These are phyloP conservation scores for Chytriomyces hyalinus DNA, from an alignment of 192 early-diverging fungal genomes.

Conservation along the genomic window DNA sequence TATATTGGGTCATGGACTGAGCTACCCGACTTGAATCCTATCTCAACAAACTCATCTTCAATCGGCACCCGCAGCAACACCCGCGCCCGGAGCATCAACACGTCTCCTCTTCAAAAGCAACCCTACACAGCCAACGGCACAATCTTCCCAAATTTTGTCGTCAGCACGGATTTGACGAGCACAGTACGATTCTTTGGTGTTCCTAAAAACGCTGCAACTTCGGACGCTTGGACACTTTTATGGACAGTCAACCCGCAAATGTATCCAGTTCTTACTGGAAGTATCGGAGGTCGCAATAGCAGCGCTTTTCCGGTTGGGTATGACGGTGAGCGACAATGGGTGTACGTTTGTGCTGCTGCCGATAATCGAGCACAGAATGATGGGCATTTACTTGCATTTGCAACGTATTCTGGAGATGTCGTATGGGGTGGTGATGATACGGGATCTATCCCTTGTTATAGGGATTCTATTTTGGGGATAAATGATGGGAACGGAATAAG, in stretches of 20 bases:
- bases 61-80: background rate
- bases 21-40: slow-evolving; percentile 1
- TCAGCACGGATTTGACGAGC: background rate
- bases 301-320: background rate
- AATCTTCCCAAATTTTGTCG: background rate
- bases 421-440: slow-evolving; percentile 23
- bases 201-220: background rate
- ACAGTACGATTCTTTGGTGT: slow-evolving; percentile 7
- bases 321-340: slow-evolving; percentile 13
- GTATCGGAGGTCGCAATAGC: background rate
- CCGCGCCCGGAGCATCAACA: background rate
- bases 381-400: slow-evolving; percentile 19
- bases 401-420: slow-evolving; percentile 12
- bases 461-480: background rate
- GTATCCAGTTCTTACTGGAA: slow-evolving; percentile 1
- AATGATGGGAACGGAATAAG: background rate
- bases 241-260: background rate
- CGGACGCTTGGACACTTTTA: background rate
- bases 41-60: background rate
- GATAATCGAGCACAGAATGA: background rate
- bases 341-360: slow-evolving; percentile 15
- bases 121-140: background rate
- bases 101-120: background rate
- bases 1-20: slow-evolving; percentile 8
- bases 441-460: slow-evolving; percentile 6